Base-by-base conservation (phyloP, 768 basidiomycete species). In the Trametes sanguinea region DNA sequence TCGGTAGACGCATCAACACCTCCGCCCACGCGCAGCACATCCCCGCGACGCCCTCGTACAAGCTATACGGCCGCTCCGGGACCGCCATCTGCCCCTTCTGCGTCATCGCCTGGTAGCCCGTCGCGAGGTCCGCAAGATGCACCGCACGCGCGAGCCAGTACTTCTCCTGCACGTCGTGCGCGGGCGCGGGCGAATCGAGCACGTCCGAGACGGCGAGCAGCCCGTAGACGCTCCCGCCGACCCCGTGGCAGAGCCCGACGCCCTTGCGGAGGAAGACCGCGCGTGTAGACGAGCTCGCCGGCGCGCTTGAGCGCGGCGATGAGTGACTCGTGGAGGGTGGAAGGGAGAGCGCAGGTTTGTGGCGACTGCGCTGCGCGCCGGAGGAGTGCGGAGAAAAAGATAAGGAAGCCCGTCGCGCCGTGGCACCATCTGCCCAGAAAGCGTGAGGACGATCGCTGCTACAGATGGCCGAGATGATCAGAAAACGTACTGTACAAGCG, bases 231-330 rank as follows among this genome's bases (percentile, higher is more conserved):
- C 74, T 79, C 3, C 85, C 84, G 8, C 76, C 82, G 5, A 82
- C 77, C 4, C 85, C 85, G 63, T 86, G 84, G 66, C 85, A 86
- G 10, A 86, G 73, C 0, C 85, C 84, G n/a, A 85, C 72, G 10
- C 85, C 85, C 68, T 86, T 86, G 3, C 76, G 76, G 16, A 85
- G 75, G 7, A 85, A 85, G 67, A 0, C 85, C 85, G 6, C 73
- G 75, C 8, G 72, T 67, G 64, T 85, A 84, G 13, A 84, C 77
- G 8, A 83, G 66, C 1, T 68, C 67, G 7, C 79, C 80, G 11
- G 77, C 83, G 10, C 72, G 74, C 13, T 71, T 67, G 1, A 83
- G 65, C 2, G 83, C 72, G 3, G 65, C 57, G 11, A 69, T 62
- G 2, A 81, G 65, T 14, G 62, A 75, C 1, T 66, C 61, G 40